Evolutionary conservation across 768 basidiomycete species (phyloP), one percentile per base, ranked within the genome.

Genomic region (Lactarius tabidus): DNA sequence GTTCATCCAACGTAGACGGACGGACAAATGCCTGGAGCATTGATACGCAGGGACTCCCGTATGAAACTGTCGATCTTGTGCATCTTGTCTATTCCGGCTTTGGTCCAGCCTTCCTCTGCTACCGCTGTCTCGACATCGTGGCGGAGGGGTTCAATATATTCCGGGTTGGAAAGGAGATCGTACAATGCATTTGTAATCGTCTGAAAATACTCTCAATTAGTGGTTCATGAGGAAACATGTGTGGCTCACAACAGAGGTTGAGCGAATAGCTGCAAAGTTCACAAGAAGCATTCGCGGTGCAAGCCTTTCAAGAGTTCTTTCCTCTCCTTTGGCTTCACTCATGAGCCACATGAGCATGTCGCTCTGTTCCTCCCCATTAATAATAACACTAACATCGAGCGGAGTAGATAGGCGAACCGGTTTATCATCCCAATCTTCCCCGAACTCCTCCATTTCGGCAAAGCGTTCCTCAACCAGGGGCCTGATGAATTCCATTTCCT

Each of bases 281-380:
- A 79, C 65, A 6, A 73, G 53, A 41, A 81, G 72, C 56, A 79
- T 69, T 54, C 78, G 74, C 12, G 39, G 59, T 0, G 68, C 59
- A 10, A 79, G 60, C 48, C 72, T 72, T 43, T 74, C 69, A 33
- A 73, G 67, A 64, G 70, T 65, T 70, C 70, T 66, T 70, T 79
- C 68, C 63, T 70, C 36, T 67, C 73, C 66, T 70, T 70, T 52
- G 52, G 72, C 73, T 14, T 74, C 74, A 14, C 75, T 75, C 68
- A 81, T 73, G 18, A 81, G 71, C 80, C 77, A 79, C 36, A 73
- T 74, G 14, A 81, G 72, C 70, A 79, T 57, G 65, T 80, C 80
- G 52, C 76, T 75, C 78, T 78, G 55, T 20, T 51, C 3, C 56
- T 12, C 51, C 31, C 48, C 41, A 35, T 43, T 70, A 6, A 71